Evolutionary conservation across 2,329 filamentous ascomycete species (phyloP).

Genomic region (Cladosporium sp.): DNA sequence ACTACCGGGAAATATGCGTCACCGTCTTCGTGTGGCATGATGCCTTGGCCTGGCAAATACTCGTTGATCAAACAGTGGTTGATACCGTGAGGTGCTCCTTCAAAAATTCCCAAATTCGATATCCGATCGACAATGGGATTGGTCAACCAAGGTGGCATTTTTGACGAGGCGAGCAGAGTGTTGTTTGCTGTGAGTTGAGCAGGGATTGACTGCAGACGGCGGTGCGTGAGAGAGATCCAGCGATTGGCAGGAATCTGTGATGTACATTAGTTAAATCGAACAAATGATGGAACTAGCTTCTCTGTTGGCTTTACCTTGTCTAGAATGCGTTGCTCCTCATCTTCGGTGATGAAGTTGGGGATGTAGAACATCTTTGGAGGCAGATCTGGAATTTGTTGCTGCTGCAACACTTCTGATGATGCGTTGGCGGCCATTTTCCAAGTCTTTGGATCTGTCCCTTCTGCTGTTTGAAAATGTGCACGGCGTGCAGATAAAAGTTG

Average conservation of each 20-base stretch:
- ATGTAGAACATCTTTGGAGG: slow-evolving; percentile 78
- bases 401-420: slow-evolving; percentile 5
- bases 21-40: slow-evolving; percentile 96
- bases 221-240: slow-evolving; percentile 87
- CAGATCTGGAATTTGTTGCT: slow-evolving; percentile 41
- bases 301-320: slow-evolving; percentile 57
- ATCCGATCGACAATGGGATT: slow-evolving; percentile 66
- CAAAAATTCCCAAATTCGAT: slow-evolving; percentile 52
- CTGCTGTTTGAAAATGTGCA: background rate
- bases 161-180: slow-evolving; percentile 66
- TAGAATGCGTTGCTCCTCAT: slow-evolving; percentile 72
- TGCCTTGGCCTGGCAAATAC: slow-evolving; percentile 84
- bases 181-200: slow-evolving; percentile 75
- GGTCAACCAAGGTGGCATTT: slow-evolving; percentile 72
- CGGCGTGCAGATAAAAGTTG: background rate
- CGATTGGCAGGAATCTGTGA: slow-evolving; percentile 51
- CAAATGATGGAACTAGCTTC: background rate
- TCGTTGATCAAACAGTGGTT: slow-evolving; percentile 96
- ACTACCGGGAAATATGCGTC: slow-evolving; percentile 83
- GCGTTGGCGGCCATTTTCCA: background rate
- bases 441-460: background rate
- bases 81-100: slow-evolving; percentile 70
- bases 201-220: slow-evolving; percentile 87
- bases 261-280: background rate
- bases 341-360: slow-evolving; percentile 73